Conservation (phyloP, 176 grass and related monocot species). For the Thalia dealbata region DNA sequence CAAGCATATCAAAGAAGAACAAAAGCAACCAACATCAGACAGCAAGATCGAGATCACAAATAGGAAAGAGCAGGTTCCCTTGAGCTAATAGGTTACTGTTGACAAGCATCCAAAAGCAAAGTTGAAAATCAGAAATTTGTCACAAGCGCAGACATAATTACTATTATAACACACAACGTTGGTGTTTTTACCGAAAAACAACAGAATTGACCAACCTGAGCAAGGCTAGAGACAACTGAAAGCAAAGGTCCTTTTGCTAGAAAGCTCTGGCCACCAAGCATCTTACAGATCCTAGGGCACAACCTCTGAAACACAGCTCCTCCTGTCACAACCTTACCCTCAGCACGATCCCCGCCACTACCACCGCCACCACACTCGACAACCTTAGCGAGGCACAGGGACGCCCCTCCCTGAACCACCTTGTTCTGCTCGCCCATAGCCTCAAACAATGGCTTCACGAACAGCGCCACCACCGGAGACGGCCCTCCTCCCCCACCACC, state of each 20-base stretch:
- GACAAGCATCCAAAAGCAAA: background rate
- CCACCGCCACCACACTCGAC: constrained; percentile 55
- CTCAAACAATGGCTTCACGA: constrained; percentile 87
- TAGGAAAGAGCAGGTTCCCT: background rate
- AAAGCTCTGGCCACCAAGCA: constrained; percentile 63
- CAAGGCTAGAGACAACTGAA: constrained; percentile 57
- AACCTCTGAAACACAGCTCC: constrained; percentile 53
- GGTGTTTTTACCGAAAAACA: constrained; percentile 10
- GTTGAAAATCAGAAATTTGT: background rate
- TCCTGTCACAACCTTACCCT: background rate
- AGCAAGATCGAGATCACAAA: background rate
- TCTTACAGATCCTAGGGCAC: constrained; percentile 67
- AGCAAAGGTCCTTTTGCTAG: constrained; percentile 79
- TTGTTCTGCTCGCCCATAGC: constrained; percentile 89
- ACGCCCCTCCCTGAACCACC: constrained; percentile 70
- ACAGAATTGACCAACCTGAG: constrained; percentile 35
- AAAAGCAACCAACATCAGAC: background rate
- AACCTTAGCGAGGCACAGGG: constrained; percentile 64
- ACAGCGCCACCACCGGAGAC: constrained; percentile 39
- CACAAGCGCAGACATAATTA: background rate
- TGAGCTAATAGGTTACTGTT: background rate
- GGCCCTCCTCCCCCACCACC: background rate
- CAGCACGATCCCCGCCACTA: constrained; percentile 3
- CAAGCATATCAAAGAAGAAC: background rate
- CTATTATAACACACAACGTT: constrained; percentile 1